Conservation (phyloP, 768 basidiomycete species). For the Tulasnella sp. region DNA sequence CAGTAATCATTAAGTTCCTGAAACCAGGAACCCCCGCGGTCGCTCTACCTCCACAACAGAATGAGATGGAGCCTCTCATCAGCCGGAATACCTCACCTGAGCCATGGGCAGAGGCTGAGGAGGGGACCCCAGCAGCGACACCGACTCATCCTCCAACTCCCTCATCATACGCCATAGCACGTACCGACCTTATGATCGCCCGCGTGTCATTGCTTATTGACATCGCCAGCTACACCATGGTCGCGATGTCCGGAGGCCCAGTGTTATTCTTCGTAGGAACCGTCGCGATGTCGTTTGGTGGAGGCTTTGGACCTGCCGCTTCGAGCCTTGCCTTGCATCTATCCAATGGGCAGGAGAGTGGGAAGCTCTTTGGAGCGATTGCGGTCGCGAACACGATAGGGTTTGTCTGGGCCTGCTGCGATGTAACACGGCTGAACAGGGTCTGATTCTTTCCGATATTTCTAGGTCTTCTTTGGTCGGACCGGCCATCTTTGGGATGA, state of each 20-base stretch:
- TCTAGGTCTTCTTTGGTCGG: constrained; percentile 45
- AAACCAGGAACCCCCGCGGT: neutral
- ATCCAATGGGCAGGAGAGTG: constrained; percentile 42
- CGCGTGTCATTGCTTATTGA: constrained; percentile 52
- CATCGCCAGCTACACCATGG: constrained; percentile 36
- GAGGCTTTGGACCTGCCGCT: constrained; percentile 52
- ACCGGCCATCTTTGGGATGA: constrained; percentile 61
- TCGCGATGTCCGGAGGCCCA: constrained; percentile 39
- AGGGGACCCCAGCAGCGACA: constrained; percentile 1
- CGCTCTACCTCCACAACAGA: constrained; percentile 23
- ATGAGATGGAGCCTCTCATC: constrained; percentile 19
- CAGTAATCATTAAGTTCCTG: neutral
- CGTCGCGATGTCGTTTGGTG: constrained; percentile 44
- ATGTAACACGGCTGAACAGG: neutral
- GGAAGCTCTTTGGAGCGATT: constrained; percentile 68
- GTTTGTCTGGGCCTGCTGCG: constrained; percentile 25
- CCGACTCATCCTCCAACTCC: neutral
- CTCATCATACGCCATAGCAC: neutral
- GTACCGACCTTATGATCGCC: constrained; percentile 61
- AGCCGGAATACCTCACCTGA: neutral
- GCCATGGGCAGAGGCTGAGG: no score
- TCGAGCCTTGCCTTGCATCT: constrained; percentile 55
- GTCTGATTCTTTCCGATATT: constrained; percentile 29
- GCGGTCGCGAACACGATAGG: constrained; percentile 61
- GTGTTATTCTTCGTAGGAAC: constrained; percentile 41